phyloP scores from a whole-genome alignment of 2,329 filamentous ascomycete genomes.

The Fusarium sp. region DNA sequence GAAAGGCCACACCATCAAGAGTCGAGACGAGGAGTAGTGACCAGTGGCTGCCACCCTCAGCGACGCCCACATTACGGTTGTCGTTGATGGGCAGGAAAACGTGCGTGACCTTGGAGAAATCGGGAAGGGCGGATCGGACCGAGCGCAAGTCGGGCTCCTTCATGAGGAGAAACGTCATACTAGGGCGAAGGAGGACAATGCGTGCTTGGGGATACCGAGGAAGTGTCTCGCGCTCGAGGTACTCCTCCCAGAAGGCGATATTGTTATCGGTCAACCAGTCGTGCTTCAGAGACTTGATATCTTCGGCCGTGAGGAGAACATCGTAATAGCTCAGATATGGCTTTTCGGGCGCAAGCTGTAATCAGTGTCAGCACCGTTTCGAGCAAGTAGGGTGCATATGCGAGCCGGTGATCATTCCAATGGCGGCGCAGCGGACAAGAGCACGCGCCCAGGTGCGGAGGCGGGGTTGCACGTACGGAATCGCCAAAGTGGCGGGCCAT shows the following conservation, averaged over 20 bases:
- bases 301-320: constrained; percentile 79
- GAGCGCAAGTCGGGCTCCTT: constrained; percentile 71
- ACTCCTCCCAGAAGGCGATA: constrained; percentile 99
- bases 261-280: constrained; percentile 99
- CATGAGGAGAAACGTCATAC: constrained; percentile 92
- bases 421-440: constrained; percentile 12
- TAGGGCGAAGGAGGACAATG: constrained; percentile 90
- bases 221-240: constrained; percentile 90
- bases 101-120: constrained; percentile 85
- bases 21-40: constrained; percentile 89
- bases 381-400: constrained; percentile 10
- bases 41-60: constrained; percentile 96
- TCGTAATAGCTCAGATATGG: constrained; percentile 57
- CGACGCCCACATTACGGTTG: constrained; percentile 76
- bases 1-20: constrained; percentile 91
- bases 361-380: constrained; percentile 19
- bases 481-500: constrained; percentile 62
- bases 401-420: constrained; percentile 20
- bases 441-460: constrained; percentile 19
- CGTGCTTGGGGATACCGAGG: constrained; percentile 82
- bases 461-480: constrained; percentile 52
- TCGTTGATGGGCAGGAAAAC: constrained; percentile 98
- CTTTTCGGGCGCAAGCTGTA: constrained; percentile 61
- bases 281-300: constrained; percentile 86
- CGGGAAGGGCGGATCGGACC: constrained; percentile 77